Evolutionary conservation across 2,329 filamentous ascomycete genomes (phyloP), one percentile per base, ranked within the genome.

Genomic region (Didymella segeticola): DNA sequence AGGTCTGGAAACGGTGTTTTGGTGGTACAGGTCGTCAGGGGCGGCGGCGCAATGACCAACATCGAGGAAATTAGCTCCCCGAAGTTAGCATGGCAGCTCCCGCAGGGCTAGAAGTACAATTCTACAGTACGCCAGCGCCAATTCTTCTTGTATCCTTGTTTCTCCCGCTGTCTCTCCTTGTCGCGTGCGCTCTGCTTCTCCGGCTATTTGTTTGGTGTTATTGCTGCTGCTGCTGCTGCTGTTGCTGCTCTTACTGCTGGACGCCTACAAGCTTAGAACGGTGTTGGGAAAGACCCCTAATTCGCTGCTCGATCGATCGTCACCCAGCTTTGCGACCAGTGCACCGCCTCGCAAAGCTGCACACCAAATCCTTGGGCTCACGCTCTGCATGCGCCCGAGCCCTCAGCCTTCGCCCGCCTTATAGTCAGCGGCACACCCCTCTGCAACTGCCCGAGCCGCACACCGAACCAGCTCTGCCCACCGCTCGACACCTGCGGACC

Each of bases 1-100:
- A 12, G 12, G 38, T n/a, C 31, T 33, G 31, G 25, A 43, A 47
- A 27, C 38, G 1, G 38, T 54, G 39, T 39, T 54, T 48, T 45
- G 20, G 51, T 49, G 45, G 45, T 45, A 41, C 51, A 39, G 33
- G 39, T 45, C 17, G 43, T 52, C 53, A 51, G 47, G 46, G 53
- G 53, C 36, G 36, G 43, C 43, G 41, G 36, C 31, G 52, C 38
- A 47, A 15, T 38, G 52, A 26, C 52, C 52, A 54, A 54, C 30
- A n/a, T 34, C 9, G 17, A 36, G 53, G 47, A 56, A 50, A 56
- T 56, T 56, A 50, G 36, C 26, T 10, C 12, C 12, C 39, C 45
- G 27, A 34, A 14, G 43, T 34, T 46, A 33, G 39, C 45, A 39
- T 22, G 4, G 23, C 30, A 43, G 53, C 43, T 56, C 27, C 43